Evolutionary conservation across 805 yeast genomes (phyloP), one percentile per base, ranked within the genome.

Genomic region (Yarrowia hollandica): DNA sequence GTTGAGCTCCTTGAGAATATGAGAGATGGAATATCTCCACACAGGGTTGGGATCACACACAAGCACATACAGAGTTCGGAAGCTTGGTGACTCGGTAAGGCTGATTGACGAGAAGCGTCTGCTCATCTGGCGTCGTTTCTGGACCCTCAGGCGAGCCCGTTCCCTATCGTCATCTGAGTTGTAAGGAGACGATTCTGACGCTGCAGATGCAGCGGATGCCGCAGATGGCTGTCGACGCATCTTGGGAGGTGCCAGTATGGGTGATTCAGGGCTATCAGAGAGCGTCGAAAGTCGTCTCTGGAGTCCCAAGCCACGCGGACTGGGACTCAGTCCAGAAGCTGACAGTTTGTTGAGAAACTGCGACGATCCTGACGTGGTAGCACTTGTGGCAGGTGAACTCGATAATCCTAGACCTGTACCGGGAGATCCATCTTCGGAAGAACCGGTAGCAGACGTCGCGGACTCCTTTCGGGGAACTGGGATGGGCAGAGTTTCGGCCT

Each of bases 21-120:
- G 81, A 39, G 82, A 79, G 23, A 85, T 79, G 12, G 88, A 77
- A 66, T 81, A 88, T 50, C 96, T 73, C 64, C 88, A 84, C 60
- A 86, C 86, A 0, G 96, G 94, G 61, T 88, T 88, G 1, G 94
- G 90, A 66, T 90, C 96, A 71, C 97, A 90, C 12, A 90, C 75
- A 44, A 92, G 74, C 4, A 90, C 84, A 68, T 88, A 91, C 64
- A 87, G 70, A 2, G 69, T 65, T 16, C 73, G 57, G 59, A 60
- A 54, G 26, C 52, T 39, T 11, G 63, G 57, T 16, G 54, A 59
- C 55, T 31, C 39, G 14, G 55, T 33, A 26, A 52, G 46, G 19
- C 55, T 39, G 26, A 59, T 60, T 16, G 60, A 56, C 5, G 67
- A 60, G 33, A 72, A 59, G 22, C 75, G 68, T 56, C 79, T 72